A percentile compares a stretch with the other conserved stretches of the same genome.
Conservation (phyloP, 768 basidiomycete species). For the Chlorophyllum brunneum region DNA sequence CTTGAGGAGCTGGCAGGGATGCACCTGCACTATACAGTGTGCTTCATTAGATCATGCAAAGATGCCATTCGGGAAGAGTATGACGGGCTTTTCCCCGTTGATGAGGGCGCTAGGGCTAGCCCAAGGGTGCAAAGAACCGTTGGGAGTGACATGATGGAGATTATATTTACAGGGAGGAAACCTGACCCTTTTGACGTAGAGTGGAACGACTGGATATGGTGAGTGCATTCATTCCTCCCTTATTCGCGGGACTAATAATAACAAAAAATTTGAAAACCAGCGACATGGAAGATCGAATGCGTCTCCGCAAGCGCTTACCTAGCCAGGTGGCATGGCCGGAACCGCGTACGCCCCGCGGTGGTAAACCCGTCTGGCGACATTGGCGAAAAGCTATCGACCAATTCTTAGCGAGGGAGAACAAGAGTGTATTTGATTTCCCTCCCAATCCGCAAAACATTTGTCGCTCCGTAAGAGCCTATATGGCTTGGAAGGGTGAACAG, state of each 20-base stretch:
- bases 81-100: conserved; percentile 39
- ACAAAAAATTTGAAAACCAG: conserved; percentile 32
- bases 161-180: background rate
- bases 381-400: conserved; percentile 12
- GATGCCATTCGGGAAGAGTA: conserved; percentile 70
- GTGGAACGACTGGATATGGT: conserved; percentile 74
- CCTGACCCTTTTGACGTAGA: conserved; percentile 49
- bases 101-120: conserved; percentile 17
- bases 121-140: background rate
- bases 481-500: conserved; percentile 39
- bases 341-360: conserved; percentile 25
- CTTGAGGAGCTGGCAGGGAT: conserved; percentile 27
- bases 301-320: conserved; percentile 48
- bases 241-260: too few species aligned
- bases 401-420: conserved; percentile 1
- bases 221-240: conserved; percentile 24
- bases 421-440: conserved; percentile 29
- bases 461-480: conserved; percentile 52
- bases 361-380: conserved; percentile 10
- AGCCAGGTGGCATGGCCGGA: conserved; percentile 50
- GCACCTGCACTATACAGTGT: conserved; percentile 61
- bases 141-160: background rate
- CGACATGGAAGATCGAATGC: conserved; percentile 73
- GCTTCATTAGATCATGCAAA: conserved; percentile 58
- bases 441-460: conserved; percentile 29